Evolutionary conservation across 495 filamentous ascomycete species (phyloP).

Genomic region (Penicillium desertorum): DNA sequence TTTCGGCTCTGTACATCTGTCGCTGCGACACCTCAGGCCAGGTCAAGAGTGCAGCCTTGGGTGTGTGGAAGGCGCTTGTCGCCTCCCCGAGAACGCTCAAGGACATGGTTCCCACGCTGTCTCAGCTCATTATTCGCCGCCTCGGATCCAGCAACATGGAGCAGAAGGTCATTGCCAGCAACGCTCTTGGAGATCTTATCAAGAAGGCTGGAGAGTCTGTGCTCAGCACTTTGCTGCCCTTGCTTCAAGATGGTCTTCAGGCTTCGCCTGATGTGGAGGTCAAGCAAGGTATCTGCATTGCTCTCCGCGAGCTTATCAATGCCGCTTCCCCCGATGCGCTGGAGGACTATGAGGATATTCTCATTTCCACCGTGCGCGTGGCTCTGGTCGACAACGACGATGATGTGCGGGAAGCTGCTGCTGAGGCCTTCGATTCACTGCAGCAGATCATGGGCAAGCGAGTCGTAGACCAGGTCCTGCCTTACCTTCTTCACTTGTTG

Average conservation of each 20-base stretch:
- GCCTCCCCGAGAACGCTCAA: constrained; percentile 90
- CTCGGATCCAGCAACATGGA: constrained; percentile 96
- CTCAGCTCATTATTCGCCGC: constrained; percentile 89
- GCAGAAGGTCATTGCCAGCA: constrained; percentile 96
- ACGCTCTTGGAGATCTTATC: constrained; percentile 93
- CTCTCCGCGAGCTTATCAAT: constrained; percentile 85
- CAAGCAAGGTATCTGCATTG: constrained; percentile 96
- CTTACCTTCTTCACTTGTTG: constrained; percentile 83
- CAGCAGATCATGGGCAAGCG: constrained; percentile 92
- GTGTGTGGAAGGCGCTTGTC: constrained; percentile 95
- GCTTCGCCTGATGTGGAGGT: constrained; percentile 87
- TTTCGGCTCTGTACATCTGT: constrained; percentile 95
- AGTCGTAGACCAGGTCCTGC: constrained; percentile 90
- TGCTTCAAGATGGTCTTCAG: constrained; percentile 88
- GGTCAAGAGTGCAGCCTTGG: constrained; percentile 85
- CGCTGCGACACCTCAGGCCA: constrained; percentile 93
- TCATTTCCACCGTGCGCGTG: constrained; percentile 91
- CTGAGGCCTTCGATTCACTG: constrained; percentile 92
- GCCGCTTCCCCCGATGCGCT: constrained; percentile 88
- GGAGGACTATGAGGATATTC: constrained; percentile 90
- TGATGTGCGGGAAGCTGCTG: constrained; percentile 91
- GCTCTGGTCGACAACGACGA: constrained; percentile 86
- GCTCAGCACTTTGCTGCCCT: constrained; percentile 80
- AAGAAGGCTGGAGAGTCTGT: constrained; percentile 95
- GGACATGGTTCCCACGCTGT: constrained; percentile 90